phyloP scores from a whole-genome alignment of 1,284 basidiomycete species.

The Trametes hirsuta region DNA sequence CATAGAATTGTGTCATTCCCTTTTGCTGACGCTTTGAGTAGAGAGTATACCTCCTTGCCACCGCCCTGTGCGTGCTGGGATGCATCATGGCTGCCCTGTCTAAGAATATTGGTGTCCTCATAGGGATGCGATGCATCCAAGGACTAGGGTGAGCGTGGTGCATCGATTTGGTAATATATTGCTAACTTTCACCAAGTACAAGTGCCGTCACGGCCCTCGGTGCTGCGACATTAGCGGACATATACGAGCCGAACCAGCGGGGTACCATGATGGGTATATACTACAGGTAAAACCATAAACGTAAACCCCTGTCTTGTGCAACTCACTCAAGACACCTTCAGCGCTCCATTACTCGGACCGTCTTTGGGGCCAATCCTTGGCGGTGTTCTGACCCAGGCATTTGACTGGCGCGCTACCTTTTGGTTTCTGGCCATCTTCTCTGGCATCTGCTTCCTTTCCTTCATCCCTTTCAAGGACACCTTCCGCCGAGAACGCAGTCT shows the following conservation, averaged over 20 bases:
- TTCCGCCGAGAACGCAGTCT: constrained; percentile 82
- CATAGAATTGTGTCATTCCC: not conserved
- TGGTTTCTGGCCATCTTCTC: constrained; percentile 78
- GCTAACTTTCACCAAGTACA: constrained; percentile 47
- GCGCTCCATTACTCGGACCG: constrained; percentile 48
- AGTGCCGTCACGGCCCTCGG: constrained; percentile 80
- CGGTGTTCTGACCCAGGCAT: constrained; percentile 69
- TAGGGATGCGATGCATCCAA: constrained; percentile 75
- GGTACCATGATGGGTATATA: constrained; percentile 82
- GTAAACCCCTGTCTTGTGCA: not conserved
- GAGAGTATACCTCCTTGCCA: constrained; percentile 68
- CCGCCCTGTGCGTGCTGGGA: constrained; percentile 63
- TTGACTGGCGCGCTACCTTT: constrained; percentile 80
- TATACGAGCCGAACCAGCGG: constrained; percentile 78
- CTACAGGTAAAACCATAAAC: constrained; percentile 41
- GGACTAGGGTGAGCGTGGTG: constrained; percentile 54
- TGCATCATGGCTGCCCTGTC: constrained; percentile 66
- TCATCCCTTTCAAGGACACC: constrained; percentile 80
- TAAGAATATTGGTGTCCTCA: constrained; percentile 68
- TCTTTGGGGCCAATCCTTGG: constrained; percentile 74
- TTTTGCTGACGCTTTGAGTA: constrained; percentile 29
- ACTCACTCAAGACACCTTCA: constrained; percentile 42
- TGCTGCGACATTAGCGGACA: constrained; percentile 81
- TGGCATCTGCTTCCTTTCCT: constrained; percentile 56
- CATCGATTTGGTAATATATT: not conserved